Evolutionary conservation across 2,329 filamentous ascomycete species (phyloP).

Genomic region (Tothia fuscella): DNA sequence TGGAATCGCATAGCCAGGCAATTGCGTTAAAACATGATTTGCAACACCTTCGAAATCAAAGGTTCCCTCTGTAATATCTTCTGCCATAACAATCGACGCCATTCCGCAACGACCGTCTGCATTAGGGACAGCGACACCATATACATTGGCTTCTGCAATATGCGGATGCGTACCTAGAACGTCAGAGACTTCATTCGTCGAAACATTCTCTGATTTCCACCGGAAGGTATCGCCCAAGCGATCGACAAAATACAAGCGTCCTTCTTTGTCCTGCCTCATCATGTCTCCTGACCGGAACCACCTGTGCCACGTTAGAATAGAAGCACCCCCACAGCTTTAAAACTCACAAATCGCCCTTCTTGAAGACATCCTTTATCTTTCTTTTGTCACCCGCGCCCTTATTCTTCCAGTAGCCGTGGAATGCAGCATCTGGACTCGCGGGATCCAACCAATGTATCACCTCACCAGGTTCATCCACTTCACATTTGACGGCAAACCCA

Average conservation of each 20-base stretch:
- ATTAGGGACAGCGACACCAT: constrained; percentile 32
- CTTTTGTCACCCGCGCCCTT: constrained; percentile 20
- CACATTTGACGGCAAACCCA: constrained; percentile 24
- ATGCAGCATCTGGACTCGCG: constrained; percentile 15
- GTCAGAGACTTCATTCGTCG: constrained; percentile 33
- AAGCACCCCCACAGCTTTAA: not conserved
- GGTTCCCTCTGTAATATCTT: constrained; percentile 19
- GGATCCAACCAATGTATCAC: constrained; percentile 22
- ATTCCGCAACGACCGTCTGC: constrained; percentile 34
- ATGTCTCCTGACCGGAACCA: constrained; percentile 27
- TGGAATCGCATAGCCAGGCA: constrained; percentile 36
- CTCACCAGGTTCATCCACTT: constrained; percentile 23
- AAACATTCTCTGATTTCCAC: constrained; percentile 35
- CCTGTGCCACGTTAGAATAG: not conserved
- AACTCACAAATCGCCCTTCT: constrained; percentile 27
- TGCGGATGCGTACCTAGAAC: constrained; percentile 28
- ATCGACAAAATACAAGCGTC: constrained; percentile 27
- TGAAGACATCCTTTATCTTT: constrained; percentile 23
- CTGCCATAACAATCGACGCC: constrained; percentile 27
- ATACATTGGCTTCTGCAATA: constrained; percentile 32
- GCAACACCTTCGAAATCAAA: constrained; percentile 26
- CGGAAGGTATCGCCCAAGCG: constrained; percentile 28
- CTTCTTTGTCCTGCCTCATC: constrained; percentile 23
- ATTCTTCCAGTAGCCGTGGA: constrained; percentile 25
- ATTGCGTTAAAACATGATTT: constrained; percentile 24